Evolutionary conservation across 257 asterid genomes (phyloP), one percentile per base, ranked within the genome.

Genomic region (Przewalskia tangutica): DNA sequence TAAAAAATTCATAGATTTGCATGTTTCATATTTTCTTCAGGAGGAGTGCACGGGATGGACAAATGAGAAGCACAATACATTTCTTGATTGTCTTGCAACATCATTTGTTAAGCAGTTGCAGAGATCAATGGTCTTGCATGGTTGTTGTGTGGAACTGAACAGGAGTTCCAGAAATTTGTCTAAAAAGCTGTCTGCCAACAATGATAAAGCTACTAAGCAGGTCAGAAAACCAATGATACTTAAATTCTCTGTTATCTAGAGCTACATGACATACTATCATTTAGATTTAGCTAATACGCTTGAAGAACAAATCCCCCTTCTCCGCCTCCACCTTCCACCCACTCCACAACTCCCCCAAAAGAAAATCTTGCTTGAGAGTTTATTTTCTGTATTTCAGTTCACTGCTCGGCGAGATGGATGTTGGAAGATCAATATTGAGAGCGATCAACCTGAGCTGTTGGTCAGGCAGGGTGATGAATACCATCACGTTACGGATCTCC

Each of bases 21-120:
- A 42, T 70, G 55, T 70, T 42, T 18, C 77, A 6, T 12, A 55
- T 55, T 81, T 83, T 62, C 64, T 58, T 65, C 93, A 94, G 98
- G 91, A 85, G 20, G 73, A 85, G 71, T 56, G 76, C 83, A 65
- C 83, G 63, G 85, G 64, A 82, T 93, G 95, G 98, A 91, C 98
- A 60, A 83, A 94, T 81, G 92, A 91, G 90, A 88, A 85, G 90
- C 98, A 94, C 89, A 87, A 89, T 82, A 82, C 82, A 58, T 93
- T 87, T 88, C 92, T 94, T 70, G 86, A 93, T 86, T 77, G 84
- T 80, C 88, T 94, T 88, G 98, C 93, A 85, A 90, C 84, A 80
- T 91, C 97, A 60, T 93, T 93, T 85, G 88, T 91, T 77, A 87
- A 86, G 77, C 92, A 91, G 86, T 86, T 94, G 86, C 92, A 89